A percentile compares a stretch with the other conserved stretches of the same genome.
phyloP scores from a whole-genome alignment of 1,139 yeast species.

The Wickerhamomyces sp. region DNA sequence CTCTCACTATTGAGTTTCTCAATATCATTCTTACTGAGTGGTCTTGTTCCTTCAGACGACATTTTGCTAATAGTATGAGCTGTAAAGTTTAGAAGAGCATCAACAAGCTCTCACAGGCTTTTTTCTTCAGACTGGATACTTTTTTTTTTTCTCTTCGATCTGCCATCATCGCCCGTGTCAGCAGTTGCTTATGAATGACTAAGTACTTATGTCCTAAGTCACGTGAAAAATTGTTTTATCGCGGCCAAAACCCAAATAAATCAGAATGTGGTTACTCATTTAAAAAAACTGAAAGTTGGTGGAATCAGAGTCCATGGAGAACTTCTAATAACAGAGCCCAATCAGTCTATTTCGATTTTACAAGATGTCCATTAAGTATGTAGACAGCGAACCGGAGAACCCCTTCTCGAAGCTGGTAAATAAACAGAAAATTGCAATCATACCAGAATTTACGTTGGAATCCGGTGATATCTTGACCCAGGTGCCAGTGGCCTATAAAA shows the following conservation, averaged over 20 bases:
- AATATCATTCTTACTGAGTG: constrained; percentile 13
- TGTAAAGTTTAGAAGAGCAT: too few species aligned
- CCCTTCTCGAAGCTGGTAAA: constrained; percentile 69
- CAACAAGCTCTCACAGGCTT: neutral
- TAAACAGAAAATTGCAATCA: constrained; percentile 74
- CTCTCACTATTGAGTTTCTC: constrained; percentile 17
- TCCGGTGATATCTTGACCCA: constrained; percentile 70
- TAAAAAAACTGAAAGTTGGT: too few species aligned
- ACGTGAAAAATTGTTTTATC: too few species aligned
- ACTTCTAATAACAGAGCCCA: too few species aligned
- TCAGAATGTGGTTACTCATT: too few species aligned
- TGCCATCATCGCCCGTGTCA: constrained; percentile 7
- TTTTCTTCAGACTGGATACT: neutral
- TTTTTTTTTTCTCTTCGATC: neutral
- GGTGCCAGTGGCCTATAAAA: constrained; percentile 91
- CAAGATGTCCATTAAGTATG: too few species aligned
- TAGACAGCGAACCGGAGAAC: constrained; percentile 41
- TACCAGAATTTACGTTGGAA: constrained; percentile 75
- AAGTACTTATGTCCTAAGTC: neutral
- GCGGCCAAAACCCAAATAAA: too few species aligned
- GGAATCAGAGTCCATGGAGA: too few species aligned
- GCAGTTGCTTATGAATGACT: neutral
- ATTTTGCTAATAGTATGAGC: neutral
- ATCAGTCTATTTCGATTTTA: too few species aligned
- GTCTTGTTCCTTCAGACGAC: constrained; percentile 1